phyloP scores from a whole-genome alignment of 2,329 filamentous ascomycete genomes.

The Neonectria ditissima region DNA sequence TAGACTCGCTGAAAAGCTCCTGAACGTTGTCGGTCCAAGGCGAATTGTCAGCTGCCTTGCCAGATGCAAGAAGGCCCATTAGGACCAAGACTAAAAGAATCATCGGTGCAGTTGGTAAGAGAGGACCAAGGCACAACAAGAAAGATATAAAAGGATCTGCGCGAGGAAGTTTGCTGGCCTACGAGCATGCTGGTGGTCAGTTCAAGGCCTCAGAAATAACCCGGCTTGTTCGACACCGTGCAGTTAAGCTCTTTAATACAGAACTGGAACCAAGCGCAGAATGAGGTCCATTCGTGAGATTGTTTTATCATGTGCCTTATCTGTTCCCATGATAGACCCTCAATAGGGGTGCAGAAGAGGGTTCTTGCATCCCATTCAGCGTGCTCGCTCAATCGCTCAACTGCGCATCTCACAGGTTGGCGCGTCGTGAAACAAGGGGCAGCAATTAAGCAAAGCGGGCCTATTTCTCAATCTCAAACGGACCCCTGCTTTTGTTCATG shows the following conservation, averaged over 20 bases:
- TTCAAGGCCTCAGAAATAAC: not conserved
- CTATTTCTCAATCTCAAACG: not conserved
- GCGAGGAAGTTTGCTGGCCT: not conserved
- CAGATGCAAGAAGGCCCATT: not conserved
- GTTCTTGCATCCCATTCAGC: not conserved
- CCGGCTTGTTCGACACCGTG: not conserved
- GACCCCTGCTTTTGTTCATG: not conserved
- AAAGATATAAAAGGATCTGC: not conserved
- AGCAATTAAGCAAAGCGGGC: not conserved
- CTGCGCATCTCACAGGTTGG: not conserved
- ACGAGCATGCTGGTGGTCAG: not conserved
- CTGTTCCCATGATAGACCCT: not conserved
- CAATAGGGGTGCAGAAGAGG: not conserved
- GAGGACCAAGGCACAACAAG: not conserved
- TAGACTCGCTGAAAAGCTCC: conserved; percentile 32
- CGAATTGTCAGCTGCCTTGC: not conserved
- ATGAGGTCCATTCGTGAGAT: not conserved
- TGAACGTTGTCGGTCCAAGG: not conserved
- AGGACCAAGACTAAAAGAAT: not conserved
- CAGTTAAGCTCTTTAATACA: not conserved
- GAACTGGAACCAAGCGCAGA: not conserved
- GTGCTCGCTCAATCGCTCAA: not conserved
- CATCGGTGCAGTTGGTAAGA: not conserved
- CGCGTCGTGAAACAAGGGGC: not conserved
- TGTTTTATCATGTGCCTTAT: not conserved